Evolutionary conservation across 495 filamentous ascomycete genomes (phyloP), one percentile per base, ranked within the genome.

Genomic region (Ramalina intermedia): DNA sequence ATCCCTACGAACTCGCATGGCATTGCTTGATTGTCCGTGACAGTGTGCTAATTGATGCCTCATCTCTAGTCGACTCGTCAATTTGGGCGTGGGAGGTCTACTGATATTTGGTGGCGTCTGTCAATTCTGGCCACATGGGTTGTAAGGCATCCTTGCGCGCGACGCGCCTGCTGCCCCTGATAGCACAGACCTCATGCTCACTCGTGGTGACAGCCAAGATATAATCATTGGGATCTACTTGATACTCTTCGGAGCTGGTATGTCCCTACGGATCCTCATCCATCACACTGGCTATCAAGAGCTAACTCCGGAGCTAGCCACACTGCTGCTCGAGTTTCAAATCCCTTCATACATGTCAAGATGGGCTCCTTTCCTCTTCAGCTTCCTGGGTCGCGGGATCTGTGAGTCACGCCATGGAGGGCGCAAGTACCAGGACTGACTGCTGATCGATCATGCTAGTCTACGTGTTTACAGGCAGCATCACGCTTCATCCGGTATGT

Each of bases 311-410:
- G 35, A 38, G 11, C 51, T 51, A 84, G 80, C 67, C 16, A 80
- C 75, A 48, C 73, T 65, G 11, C 65, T 85, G 46, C 61, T 76
- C 60, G 91, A 99, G 67, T 91, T 95, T 68, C 89, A 94, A 66
- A 87, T 95, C 55, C 93, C 93, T 4, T 85, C 88, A 33, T 88
- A 94, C 63, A 73, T 94, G 36, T 82, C 87, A 50, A 79, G 84
- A 63, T 96, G 96, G 74, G 91, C 89, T 16, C 88, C 84, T 21
- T 99, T 99, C 78, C 80, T 96, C 61, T 96, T 96, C 74, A 88
- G 82, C 41, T 96, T 99, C 76, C 63, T 96, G 55, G 91, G 91
- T 46, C 88, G 91, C 57, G 91, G 91, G 63, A 69, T 87, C 63
- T 96, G 88, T 96, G 78, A 68, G 87, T 80, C 9, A 37, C 7